These are phyloP conservation scores for Nemania sp. DNA, from an alignment of 2,329 filamentous ascomycete genomes.

Conservation along the genomic window DNA sequence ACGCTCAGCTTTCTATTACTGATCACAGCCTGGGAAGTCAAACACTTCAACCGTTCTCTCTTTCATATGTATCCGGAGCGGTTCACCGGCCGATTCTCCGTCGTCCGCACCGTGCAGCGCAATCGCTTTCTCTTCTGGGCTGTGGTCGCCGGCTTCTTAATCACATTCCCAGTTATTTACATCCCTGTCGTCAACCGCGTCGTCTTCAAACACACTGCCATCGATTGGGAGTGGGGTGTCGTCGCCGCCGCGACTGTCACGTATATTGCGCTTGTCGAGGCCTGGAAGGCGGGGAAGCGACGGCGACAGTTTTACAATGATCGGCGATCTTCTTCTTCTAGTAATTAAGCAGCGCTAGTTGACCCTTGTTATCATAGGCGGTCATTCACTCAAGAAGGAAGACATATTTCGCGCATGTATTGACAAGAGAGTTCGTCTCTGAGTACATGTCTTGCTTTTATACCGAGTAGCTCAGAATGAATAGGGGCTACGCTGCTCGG, in stretches of 20 bases:
- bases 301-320: constrained; percentile 34
- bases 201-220: constrained; percentile 71
- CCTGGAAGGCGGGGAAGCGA: constrained; percentile 71
- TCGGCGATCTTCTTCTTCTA: not conserved
- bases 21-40: constrained; percentile 73
- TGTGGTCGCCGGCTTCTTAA: constrained; percentile 61
- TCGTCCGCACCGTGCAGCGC: constrained; percentile 65
- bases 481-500: too few relatives aligned
- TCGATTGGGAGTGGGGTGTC: constrained; percentile 74
- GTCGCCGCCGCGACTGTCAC: constrained; percentile 61
- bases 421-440: too few relatives aligned
- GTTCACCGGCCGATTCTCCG: constrained; percentile 48
- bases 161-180: constrained; percentile 67
- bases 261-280: constrained; percentile 67
- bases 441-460: too few relatives aligned
- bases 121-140: constrained; percentile 71
- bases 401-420: too few relatives aligned
- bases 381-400: too few relatives aligned
- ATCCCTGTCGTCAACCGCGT: constrained; percentile 66
- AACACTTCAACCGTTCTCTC: constrained; percentile 69
- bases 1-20: constrained; percentile 69
- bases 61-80: constrained; percentile 66
- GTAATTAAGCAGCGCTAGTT: not conserved
- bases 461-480: too few relatives aligned
- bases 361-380: not conserved